Evolutionary conservation across 2,329 filamentous ascomycete genomes (phyloP), one percentile per base, ranked within the genome.

Genomic region (Alternaria sp.): DNA sequence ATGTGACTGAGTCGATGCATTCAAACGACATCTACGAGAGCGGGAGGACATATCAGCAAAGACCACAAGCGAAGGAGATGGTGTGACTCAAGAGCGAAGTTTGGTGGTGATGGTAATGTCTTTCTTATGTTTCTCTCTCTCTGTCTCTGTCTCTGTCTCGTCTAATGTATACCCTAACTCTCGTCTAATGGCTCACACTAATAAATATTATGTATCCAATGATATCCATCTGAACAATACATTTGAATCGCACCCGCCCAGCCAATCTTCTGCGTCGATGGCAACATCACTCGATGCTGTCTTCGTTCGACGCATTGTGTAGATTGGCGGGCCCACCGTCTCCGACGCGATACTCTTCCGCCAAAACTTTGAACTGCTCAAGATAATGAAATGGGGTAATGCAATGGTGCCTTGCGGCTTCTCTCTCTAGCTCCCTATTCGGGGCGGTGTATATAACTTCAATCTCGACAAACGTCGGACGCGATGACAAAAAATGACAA

Each of bases 1-100:
- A 68, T 36, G 61, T 68, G 12, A 61, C 26, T 5, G 61, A 66
- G n/a, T 65, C 58, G 10, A 19, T 58, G 46, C 46, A 40, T 21
- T 46, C 53, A 9, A 11, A 21, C 7, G 46, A 57, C 13, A 21
- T n/a, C 5, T 46, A n/a, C 8, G 36, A 46, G 21, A 15, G 12
- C 4, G 17, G 30, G 9, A 44, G 17, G 17, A 40, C n/a, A 6
- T 28, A 23, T 23, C 30, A 40, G 9, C 30, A 40, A 5, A 40
- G 26, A 17, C n/a, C n/a, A 9, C 46, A 47, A 21, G 55, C 47
- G 2, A 62, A 59, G n/a, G 49, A 62, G 5, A 32, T 62, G 60
- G 43, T 62, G 2, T 62, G n/a, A 54, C 7, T 1, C 5, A 15
- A 1, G 7, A 36, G 1, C 11, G 6, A 8, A 12, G 49, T 17